Evolutionary conservation across 2,329 filamentous ascomycete species (phyloP).

Genomic region (Rhynchosporium agropyri): DNA sequence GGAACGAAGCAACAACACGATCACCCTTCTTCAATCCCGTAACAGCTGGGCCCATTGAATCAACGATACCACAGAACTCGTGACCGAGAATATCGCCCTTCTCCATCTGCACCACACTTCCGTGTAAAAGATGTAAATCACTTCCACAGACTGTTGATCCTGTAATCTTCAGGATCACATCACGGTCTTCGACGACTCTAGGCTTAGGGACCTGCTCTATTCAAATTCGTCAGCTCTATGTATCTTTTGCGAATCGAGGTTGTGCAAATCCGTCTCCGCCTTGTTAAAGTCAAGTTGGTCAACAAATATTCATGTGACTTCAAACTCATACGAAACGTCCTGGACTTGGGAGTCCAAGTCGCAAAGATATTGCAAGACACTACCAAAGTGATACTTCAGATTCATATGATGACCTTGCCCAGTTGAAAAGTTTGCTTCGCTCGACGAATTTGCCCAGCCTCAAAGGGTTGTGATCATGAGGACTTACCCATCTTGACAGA

Average conservation of each 20-base stretch:
- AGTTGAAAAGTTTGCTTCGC: too few relatives aligned
- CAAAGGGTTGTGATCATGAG: background rate
- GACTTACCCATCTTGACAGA: slow-evolving; percentile 65
- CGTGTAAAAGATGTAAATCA: slow-evolving; percentile 45
- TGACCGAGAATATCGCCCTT: slow-evolving; percentile 58
- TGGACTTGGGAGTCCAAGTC: too few relatives aligned
- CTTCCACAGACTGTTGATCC: slow-evolving; percentile 44
- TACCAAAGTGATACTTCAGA: too few relatives aligned
- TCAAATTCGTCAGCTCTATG: slow-evolving; percentile 2
- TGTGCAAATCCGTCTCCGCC: background rate
- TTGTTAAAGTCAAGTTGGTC: too few relatives aligned
- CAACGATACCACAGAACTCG: slow-evolving; percentile 55
- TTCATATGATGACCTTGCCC: too few relatives aligned
- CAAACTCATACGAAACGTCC: too few relatives aligned
- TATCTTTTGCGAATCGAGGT: background rate
- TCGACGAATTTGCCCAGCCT: too few relatives aligned
- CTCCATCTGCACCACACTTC: slow-evolving; percentile 49
- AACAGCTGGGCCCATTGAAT: slow-evolving; percentile 52
- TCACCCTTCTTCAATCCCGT: slow-evolving; percentile 60
- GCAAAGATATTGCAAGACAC: too few relatives aligned
- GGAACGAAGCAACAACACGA: slow-evolving; percentile 82
- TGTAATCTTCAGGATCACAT: slow-evolving; percentile 79
- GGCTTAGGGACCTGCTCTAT: slow-evolving; percentile 68
- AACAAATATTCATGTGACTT: too few relatives aligned
- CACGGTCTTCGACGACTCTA: slow-evolving; percentile 69